A percentile compares a stretch with the other conserved stretches of the same genome.
Conservation (phyloP, 2,329 filamentous ascomycete species). For the Colletotrichum camelliae region DNA sequence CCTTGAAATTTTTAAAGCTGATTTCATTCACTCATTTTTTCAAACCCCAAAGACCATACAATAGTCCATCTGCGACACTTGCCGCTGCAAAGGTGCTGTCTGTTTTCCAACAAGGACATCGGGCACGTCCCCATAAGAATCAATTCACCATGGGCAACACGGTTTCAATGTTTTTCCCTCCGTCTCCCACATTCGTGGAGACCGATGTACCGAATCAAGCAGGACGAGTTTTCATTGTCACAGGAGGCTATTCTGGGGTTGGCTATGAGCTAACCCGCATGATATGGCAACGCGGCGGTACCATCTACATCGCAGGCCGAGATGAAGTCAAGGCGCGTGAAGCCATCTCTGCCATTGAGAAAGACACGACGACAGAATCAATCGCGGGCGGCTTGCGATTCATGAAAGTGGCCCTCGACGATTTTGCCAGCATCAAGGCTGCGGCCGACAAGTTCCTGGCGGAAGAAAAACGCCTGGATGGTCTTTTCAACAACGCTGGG, state of each 20-base stretch:
- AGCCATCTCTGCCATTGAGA: slow-evolving; percentile 44
- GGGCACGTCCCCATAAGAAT: background rate
- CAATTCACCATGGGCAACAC: background rate
- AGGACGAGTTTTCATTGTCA: slow-evolving; percentile 46
- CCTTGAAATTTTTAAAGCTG: background rate
- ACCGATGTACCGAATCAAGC: background rate
- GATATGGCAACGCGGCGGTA: slow-evolving; percentile 54
- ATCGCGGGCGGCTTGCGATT: slow-evolving; percentile 39
- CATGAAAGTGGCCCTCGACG: slow-evolving; percentile 42
- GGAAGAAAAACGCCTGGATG: slow-evolving; percentile 34
- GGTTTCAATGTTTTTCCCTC: background rate
- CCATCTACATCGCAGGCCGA: slow-evolving; percentile 56
- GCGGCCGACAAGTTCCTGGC: slow-evolving; percentile 32
- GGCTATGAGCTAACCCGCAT: slow-evolving; percentile 54
- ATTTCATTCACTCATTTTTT: background rate
- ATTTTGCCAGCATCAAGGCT: slow-evolving; percentile 31
- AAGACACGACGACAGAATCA: slow-evolving; percentile 30
- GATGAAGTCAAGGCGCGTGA: slow-evolving; percentile 37
- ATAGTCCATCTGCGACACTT: accelerated
- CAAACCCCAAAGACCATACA: background rate
- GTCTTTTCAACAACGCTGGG: slow-evolving; percentile 44
- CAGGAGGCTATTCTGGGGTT: slow-evolving; percentile 38
- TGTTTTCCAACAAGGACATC: background rate
- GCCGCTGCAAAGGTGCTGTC: accelerated
- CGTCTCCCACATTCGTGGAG: background rate